These are phyloP conservation scores for Cryphonectria nitschkei DNA, from an alignment of 2,329 filamentous ascomycete genomes.

Conservation along the genomic window DNA sequence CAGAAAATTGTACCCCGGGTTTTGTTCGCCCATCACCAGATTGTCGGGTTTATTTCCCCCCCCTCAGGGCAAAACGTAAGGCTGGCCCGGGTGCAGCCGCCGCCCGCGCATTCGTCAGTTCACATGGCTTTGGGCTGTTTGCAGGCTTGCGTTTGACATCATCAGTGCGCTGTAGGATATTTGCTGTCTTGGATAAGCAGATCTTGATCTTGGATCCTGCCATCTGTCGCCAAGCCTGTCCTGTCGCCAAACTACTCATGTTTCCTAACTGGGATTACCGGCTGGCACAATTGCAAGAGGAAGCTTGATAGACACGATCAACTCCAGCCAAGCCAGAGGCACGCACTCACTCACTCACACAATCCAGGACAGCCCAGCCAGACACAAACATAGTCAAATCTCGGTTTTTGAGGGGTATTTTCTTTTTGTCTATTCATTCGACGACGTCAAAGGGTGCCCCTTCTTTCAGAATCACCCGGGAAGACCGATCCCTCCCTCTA, in stretches of 20 bases:
- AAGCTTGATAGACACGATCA: too few species aligned
- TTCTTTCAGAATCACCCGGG: constrained; percentile 3
- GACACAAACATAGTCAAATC: not conserved
- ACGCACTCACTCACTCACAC: not conserved
- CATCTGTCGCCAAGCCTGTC: too few species aligned
- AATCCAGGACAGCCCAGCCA: not conserved
- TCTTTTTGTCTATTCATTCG: constrained; percentile 23
- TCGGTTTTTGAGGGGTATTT: not conserved
- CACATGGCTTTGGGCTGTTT: not conserved
- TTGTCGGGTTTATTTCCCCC: constrained; percentile 20
- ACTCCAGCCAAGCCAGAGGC: not conserved
- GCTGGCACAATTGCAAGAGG: not conserved
- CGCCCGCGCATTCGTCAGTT: not conserved
- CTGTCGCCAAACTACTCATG: not conserved
- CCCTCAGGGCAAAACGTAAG: not conserved
- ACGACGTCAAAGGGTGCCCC: constrained; percentile 4
- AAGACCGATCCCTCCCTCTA: constrained; percentile 12
- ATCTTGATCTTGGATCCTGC: not conserved
- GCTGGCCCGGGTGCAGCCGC: constrained; percentile 8
- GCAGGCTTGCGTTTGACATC: not conserved
- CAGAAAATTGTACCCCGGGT: constrained; percentile 18
- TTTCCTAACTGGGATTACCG: not conserved
- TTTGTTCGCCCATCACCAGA: constrained; percentile 25
- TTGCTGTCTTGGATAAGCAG: not conserved
- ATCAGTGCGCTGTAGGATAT: not conserved